Conservation (phyloP, 2,329 filamentous ascomycete genomes). For the Aspergillus carbonarius region DNA sequence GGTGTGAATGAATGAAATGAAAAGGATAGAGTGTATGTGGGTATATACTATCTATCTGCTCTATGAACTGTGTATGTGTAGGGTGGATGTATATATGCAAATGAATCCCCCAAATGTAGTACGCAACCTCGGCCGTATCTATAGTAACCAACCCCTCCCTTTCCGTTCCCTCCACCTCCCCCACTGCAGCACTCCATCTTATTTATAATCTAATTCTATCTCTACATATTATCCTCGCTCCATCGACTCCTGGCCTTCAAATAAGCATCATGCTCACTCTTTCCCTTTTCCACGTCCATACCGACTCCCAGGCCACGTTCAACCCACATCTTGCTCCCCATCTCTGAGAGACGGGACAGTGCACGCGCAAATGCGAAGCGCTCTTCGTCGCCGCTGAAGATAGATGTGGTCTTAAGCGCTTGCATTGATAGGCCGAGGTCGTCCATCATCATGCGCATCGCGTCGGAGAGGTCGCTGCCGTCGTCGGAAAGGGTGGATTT, state of each 20-base stretch:
- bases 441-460: conserved; percentile 80
- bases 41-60: too few relatives aligned
- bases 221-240: conserved; percentile 50
- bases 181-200: too few relatives aligned
- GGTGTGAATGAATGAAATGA: too few relatives aligned
- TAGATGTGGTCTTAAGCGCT: conserved; percentile 76
- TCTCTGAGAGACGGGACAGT: conserved; percentile 78
- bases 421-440: conserved; percentile 82
- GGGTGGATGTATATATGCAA: conserved; percentile 5
- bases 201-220: neutral
- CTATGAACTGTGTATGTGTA: neutral
- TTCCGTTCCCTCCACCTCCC: too few relatives aligned
- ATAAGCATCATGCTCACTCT: conserved; percentile 50
- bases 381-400: conserved; percentile 95
- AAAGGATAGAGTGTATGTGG: too few relatives aligned
- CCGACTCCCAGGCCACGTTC: conserved; percentile 66
- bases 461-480: conserved; percentile 59
- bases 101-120: neutral
- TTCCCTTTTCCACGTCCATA: conserved; percentile 43
- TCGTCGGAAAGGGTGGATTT: conserved; percentile 56
- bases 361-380: conserved; percentile 93
- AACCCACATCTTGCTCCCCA: conserved; percentile 94
- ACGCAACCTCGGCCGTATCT: neutral
- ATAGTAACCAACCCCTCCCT: neutral
- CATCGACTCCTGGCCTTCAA: conserved; percentile 49